phyloP scores from a whole-genome alignment of 169 alveolate genomes.

The Miamiensis avidus region DNA sequence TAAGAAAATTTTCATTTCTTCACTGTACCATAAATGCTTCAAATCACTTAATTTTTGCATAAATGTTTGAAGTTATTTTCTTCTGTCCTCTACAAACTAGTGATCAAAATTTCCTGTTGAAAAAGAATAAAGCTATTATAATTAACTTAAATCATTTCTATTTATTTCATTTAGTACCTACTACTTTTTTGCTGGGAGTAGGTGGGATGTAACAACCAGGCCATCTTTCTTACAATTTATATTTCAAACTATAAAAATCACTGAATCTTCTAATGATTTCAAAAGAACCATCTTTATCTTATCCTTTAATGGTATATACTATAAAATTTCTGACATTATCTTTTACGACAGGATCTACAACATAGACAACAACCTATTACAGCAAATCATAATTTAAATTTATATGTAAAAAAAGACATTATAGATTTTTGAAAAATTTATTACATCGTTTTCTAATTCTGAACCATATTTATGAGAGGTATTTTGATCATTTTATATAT shows the following conservation, averaged over 20 bases:
- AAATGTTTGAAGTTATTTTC: conserved; percentile 53
- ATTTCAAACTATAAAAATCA: conserved; percentile 56
- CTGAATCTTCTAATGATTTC: conserved; percentile 62
- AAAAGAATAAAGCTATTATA: no score
- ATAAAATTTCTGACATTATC: conserved; percentile 34
- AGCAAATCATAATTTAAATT: no score
- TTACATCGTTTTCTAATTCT: no score
- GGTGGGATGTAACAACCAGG: conserved; percentile 73
- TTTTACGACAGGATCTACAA: conserved; percentile 37
- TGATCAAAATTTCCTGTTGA: conserved; percentile 60
- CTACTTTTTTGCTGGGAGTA: conserved; percentile 69
- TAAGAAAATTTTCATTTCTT: conserved; percentile 55
- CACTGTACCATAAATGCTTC: conserved; percentile 56
- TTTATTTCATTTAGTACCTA: conserved; percentile 24
- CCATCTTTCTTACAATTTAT: conserved; percentile 48
- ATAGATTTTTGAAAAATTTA: no score
- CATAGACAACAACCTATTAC: conserved; percentile 29
- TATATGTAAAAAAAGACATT: no score
- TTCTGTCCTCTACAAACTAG: conserved; percentile 61
- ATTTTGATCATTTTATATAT: no score
- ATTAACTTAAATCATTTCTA: background rate
- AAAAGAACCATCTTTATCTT: conserved; percentile 50
- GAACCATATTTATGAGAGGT: no score
- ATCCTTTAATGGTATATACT: conserved; percentile 38
- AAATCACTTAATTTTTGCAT: conserved; percentile 41